Base-by-base conservation (phyloP, 495 filamentous ascomycete genomes). In the Penicillium lividum region DNA sequence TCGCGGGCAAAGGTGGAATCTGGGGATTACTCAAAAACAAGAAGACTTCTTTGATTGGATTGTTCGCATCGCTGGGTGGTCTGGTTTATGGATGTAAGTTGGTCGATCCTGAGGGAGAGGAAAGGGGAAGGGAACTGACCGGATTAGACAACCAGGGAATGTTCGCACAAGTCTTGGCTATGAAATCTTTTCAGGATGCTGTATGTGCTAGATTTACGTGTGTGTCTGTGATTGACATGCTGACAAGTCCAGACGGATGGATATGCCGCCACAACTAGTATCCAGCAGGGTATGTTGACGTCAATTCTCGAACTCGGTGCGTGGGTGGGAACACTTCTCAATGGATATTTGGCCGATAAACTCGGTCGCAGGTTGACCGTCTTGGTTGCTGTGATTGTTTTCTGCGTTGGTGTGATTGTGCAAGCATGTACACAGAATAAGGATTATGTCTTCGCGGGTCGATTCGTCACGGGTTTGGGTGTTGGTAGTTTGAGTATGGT, bases 241-340 rank as follows among this genome's bases (percentile, higher is more conserved):
- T 33, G 1, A 5, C 29, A 25, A 8, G 25, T n/a, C 7, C 0
- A 71, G 68, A 72, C 69, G 3, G 55, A 72, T 29, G 58, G 59
- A 38, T 70, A 80, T 64, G 61, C 78, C 59, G 51, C 73, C 52
- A 22, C 72, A 55, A 64, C 83, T 10, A 83, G 88, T 29, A 76
- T 86, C 18, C 65, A 67, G 4, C 84, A 73, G 36, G 88, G 86
- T 3, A 77, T 87, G 82, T 68, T 92, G 36, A 90, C 88, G 1
- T 81, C 89, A 1, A 91, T 93, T 68, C 83, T 93, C 63, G 89
- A 93, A 64, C 82, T 95, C 4, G 91, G 90, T 62, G 90, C 90
- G 44, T 92, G 89, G 90, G 59, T 92, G 16, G 91, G 91, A 27
- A 86, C 88, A 0, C 76, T 93, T 29, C 78, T 86, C 49, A 89